phyloP scores from a whole-genome alignment of 2,329 filamentous ascomycete species.

The Colletotrichum lini region DNA sequence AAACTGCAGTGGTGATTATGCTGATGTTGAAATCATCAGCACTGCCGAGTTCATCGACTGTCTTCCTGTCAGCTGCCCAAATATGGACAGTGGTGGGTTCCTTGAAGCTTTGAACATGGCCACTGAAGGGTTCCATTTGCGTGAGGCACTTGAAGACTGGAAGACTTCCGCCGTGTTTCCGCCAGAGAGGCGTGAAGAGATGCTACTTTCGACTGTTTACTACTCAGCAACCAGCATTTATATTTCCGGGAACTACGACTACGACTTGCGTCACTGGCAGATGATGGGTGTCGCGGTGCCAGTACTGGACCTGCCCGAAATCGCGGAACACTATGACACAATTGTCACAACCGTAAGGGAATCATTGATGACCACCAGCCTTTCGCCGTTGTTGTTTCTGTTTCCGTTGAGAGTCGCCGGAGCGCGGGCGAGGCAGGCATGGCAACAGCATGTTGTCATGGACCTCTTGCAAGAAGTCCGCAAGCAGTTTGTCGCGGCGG shows the following conservation, averaged over 20 bases:
- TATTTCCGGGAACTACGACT: constrained; percentile 55
- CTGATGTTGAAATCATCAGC: not conserved
- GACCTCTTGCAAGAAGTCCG: constrained; percentile 39
- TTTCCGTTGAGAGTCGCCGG: constrained; percentile 55
- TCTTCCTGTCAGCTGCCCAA: not conserved
- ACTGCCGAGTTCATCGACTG: constrained; percentile 22
- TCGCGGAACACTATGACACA: constrained; percentile 44
- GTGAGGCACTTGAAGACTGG: constrained; percentile 41
- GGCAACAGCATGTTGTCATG: constrained; percentile 46
- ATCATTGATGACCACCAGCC: constrained; percentile 42
- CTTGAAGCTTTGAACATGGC: constrained; percentile 33
- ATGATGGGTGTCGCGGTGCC: constrained; percentile 44
- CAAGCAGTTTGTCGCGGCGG: constrained; percentile 21
- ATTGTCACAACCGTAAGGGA: constrained; percentile 46
- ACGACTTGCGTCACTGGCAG: constrained; percentile 51
- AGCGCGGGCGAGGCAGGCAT: constrained; percentile 45
- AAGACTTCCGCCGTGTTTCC: not conserved
- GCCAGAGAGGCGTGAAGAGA: constrained; percentile 34
- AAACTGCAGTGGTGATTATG: not conserved
- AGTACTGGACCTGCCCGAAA: constrained; percentile 42
- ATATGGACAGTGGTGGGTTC: not conserved
- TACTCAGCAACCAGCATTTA: constrained; percentile 54
- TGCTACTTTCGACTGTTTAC: constrained; percentile 46
- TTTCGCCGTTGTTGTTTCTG: constrained; percentile 52
- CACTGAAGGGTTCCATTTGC: constrained; percentile 43